Conservation (phyloP, 176 grass and related monocot genomes). For the Puya raimondii region DNA sequence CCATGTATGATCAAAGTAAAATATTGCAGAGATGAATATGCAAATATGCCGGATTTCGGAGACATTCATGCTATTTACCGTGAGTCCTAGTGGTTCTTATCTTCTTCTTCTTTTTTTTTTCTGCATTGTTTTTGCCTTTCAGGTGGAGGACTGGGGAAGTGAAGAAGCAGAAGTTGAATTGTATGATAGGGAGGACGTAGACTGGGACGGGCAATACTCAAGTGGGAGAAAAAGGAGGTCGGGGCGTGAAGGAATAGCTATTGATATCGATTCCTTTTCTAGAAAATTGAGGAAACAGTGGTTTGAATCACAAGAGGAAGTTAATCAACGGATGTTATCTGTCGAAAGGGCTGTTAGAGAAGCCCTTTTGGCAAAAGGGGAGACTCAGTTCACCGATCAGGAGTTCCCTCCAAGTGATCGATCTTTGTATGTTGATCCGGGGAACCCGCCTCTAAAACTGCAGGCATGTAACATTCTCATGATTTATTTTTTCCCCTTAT, state of each 20-base stretch:
- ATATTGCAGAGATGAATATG: too few relatives aligned
- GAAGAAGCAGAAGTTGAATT: conserved; percentile 78
- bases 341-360: conserved; percentile 95
- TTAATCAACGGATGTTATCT: conserved; percentile 87
- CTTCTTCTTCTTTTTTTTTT: background rate
- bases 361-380: conserved; percentile 82
- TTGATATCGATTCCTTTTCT: conserved; percentile 78
- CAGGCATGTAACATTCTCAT: conserved; percentile 46
- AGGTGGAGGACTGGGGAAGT: conserved; percentile 97
- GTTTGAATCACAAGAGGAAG: conserved; percentile 91
- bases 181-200: conserved; percentile 96
- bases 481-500: too few relatives aligned
- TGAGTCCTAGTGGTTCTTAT: background rate
- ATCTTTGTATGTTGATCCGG: conserved; percentile 77
- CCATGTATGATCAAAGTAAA: too few relatives aligned
- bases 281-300: conserved; percentile 76
- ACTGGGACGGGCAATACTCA: conserved; percentile 97
- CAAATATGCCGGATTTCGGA: too few relatives aligned
- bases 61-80: too few relatives aligned
- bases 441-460: conserved; percentile 66
- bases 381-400: conserved; percentile 73
- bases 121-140: background rate
- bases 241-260: conserved; percentile 57
- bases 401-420: conserved; percentile 87
- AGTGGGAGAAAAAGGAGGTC: conserved; percentile 77